These are phyloP conservation scores for Aspergillus haitiensis DNA, from an alignment of 495 filamentous ascomycete species.

Conservation along the genomic window DNA sequence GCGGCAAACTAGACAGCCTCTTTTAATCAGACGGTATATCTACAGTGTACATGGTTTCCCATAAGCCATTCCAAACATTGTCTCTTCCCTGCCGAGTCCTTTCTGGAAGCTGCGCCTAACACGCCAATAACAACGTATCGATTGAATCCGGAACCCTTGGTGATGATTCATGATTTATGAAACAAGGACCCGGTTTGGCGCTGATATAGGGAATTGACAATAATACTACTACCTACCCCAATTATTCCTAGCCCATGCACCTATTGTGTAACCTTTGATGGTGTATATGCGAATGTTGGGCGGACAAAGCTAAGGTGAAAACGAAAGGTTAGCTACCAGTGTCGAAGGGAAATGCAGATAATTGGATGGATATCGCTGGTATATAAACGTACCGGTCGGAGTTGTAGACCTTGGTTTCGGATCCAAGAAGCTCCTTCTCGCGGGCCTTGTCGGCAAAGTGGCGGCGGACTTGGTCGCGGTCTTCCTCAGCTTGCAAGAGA, in stretches of 20 bases:
- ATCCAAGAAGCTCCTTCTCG: constrained; percentile 85
- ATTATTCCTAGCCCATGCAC: not conserved
- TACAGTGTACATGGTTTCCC: constrained; percentile 33
- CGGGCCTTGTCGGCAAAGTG: constrained; percentile 81
- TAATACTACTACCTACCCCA: constrained; percentile 11
- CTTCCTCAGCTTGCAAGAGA: constrained; percentile 89
- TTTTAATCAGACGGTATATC: constrained; percentile 40
- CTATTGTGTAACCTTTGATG: constrained; percentile 43
- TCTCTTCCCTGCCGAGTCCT: not conserved
- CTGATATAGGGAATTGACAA: not conserved
- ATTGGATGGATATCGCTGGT: not conserved
- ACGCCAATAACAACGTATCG: not conserved
- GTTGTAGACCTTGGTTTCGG: constrained; percentile 79
- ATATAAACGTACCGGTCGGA: constrained; percentile 69
- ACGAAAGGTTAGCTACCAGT: constrained; percentile 13
- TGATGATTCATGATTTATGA: not conserved
- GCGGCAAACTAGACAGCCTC: constrained; percentile 30
- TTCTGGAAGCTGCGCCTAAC: not conserved
- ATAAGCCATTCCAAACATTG: not conserved
- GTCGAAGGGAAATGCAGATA: too few relatives aligned
- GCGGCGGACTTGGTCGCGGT: constrained; percentile 87
- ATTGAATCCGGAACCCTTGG: not conserved
- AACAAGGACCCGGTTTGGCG: not conserved
- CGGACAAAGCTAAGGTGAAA: constrained; percentile 42
- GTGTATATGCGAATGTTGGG: constrained; percentile 49